Percentiles rank a stretch among this genome's conserved stretches.
These are phyloP conservation scores for Candida caryicola DNA, from an alignment of 805 yeast genomes.

Conservation along the genomic window DNA sequence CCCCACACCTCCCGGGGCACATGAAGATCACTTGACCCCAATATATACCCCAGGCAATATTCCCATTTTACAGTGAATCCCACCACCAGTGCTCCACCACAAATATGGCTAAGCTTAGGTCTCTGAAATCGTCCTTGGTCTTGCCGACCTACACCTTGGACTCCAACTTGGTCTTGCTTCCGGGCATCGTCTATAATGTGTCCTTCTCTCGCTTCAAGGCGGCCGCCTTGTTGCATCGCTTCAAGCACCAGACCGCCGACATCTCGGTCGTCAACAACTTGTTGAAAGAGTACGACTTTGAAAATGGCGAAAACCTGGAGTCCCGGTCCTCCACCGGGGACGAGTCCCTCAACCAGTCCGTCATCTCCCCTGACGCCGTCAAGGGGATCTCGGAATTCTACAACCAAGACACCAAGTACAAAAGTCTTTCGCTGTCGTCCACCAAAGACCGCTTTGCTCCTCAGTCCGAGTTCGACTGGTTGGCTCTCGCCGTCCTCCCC, in stretches of 20 bases:
- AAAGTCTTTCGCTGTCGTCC: neutral
- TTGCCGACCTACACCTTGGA: conserved; percentile 42
- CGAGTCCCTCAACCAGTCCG: conserved; percentile 13
- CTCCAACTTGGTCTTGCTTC: conserved; percentile 49
- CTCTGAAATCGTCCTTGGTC: conserved; percentile 10
- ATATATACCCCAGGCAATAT: neutral
- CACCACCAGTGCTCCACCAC: neutral
- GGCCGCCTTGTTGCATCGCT: conserved; percentile 44
- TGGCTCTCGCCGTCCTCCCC: conserved; percentile 34
- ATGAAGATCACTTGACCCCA: too few relatives aligned
- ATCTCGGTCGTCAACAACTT: conserved; percentile 30
- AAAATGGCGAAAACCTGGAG: conserved; percentile 8
- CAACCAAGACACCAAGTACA: conserved; percentile 5
- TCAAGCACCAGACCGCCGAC: conserved; percentile 25
- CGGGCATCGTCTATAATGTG: conserved; percentile 63
- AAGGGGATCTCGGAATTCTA: conserved; percentile 28
- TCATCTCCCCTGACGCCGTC: conserved; percentile 29
- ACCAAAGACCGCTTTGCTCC: neutral
- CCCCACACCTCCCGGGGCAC: neutral
- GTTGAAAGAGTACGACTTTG: conserved; percentile 36
- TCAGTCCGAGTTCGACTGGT: conserved; percentile 32
- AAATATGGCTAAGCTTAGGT: neutral
- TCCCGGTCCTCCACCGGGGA: conserved; percentile 11
- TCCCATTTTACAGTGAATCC: neutral
- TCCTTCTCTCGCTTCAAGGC: conserved; percentile 48